Percentiles rank a stretch among this genome's conserved stretches.
phyloP scores from a whole-genome alignment of 495 filamentous ascomycete species.

The Aspergillus saccharolyticus region DNA sequence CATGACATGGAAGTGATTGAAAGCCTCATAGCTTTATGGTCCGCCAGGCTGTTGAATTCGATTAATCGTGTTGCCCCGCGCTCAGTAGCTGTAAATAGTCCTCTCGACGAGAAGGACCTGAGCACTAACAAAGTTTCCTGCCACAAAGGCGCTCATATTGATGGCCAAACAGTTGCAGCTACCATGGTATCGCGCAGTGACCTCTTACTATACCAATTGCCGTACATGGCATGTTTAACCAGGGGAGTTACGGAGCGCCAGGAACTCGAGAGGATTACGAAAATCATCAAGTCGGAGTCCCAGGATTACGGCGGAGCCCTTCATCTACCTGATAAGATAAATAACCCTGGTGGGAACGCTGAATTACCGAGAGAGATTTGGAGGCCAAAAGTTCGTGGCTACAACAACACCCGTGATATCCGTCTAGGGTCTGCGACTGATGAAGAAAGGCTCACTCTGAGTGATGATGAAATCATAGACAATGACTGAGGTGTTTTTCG shows the following conservation, averaged over 20 bases:
- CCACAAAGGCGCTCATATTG: slow-evolving; percentile 12
- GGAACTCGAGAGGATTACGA: slow-evolving; percentile 65
- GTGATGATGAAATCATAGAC: slow-evolving; percentile 97
- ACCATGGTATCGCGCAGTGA: slow-evolving; percentile 61
- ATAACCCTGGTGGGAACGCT: not conserved
- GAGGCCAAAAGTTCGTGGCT: not conserved
- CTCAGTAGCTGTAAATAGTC: slow-evolving; percentile 25
- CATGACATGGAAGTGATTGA: slow-evolving; percentile 72
- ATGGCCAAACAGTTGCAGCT: slow-evolving; percentile 46
- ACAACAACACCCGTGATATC: slow-evolving; percentile 10
- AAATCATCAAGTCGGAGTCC: slow-evolving; percentile 50
- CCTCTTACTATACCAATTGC: slow-evolving; percentile 74
- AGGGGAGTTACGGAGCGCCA: slow-evolving; percentile 19
- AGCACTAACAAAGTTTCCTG: slow-evolving; percentile 9
- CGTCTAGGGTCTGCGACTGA: slow-evolving; percentile 11
- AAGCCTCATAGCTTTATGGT: slow-evolving; percentile 62
- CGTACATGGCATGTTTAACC: slow-evolving; percentile 69
- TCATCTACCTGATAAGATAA: not conserved
- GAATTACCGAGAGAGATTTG: not conserved
- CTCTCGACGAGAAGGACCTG: slow-evolving; percentile 17
- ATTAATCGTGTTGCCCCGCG: slow-evolving; percentile 21
- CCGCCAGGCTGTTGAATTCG: slow-evolving; percentile 34
- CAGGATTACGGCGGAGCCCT: slow-evolving; percentile 36
- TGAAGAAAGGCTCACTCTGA: slow-evolving; percentile 64
- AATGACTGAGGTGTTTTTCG: slow-evolving; percentile 25